Evolutionary conservation across 768 basidiomycete species (phyloP), one percentile per base, ranked within the genome.

Genomic region (Lepiota brunneoincarnata): DNA sequence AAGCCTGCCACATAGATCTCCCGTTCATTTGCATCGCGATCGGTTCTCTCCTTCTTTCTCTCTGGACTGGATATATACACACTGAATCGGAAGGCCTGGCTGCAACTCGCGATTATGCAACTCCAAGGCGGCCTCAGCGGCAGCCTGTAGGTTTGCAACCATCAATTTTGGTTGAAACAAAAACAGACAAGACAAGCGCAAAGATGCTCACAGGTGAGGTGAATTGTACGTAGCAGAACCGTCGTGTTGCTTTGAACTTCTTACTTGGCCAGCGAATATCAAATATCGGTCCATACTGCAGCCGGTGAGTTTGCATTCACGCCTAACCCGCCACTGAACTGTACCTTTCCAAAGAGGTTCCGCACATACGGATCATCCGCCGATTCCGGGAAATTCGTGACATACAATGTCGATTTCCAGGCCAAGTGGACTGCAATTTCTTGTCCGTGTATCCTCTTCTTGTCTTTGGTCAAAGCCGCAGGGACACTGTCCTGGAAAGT

Each of bases 201-300:
- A 6, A 24, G 39, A n/a, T 6, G 74, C 88, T 48, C 53, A 93
- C 95, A 0, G 92, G 91, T 17, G 84, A 84, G 1, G 86, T 87
- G 65, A 83, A 98, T 58, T 98, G 97, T 1, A 99, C 76, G 67
- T 98, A 99, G 63, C 92, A 94, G 68, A 99, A 98, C 39, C 97
- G 80, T 34, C 97, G 76, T 2, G 89, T 88, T 53, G 74, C 84
- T 70, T 94, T 96, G 77, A 93, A 94, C 65, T 97, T 97, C 65
- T 95, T 95, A 71, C 93, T 95, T 4, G 97, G 97, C 96, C 96
- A 98, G 28, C 97, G 89, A 15, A 93, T 89, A 59, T 98, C 95
- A 56, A 98, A 91, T 50, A 99, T 80, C 4, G 78, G 81, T 9
- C 97, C 97, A 69, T 89, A 94, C 93, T 97, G 52, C 31, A 31